These are phyloP conservation scores for Trichosporon faecale DNA, from an alignment of 1,284 basidiomycete genomes.

Conservation along the genomic window DNA sequence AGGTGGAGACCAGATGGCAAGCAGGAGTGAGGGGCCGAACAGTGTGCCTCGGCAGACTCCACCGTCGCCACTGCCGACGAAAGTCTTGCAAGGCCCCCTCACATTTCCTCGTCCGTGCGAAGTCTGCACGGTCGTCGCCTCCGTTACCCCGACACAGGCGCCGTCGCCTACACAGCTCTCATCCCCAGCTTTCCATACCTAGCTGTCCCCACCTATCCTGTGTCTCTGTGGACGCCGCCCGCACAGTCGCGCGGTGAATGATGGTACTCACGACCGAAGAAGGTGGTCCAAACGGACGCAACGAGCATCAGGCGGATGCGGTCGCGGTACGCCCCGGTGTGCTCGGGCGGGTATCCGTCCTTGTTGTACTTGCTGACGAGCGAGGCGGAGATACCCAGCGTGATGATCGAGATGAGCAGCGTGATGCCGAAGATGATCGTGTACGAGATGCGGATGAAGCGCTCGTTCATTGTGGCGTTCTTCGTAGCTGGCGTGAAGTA, in stretches of 20 bases:
- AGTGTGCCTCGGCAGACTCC: not conserved
- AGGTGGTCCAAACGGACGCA: slow-evolving; percentile 46
- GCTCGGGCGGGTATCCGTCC: slow-evolving; percentile 45
- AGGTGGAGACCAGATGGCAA: not conserved
- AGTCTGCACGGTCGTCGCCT: not conserved
- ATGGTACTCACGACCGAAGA: slow-evolving; percentile 45
- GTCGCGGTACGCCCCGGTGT: slow-evolving; percentile 44
- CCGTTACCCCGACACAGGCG: too few species aligned
- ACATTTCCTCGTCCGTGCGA: too few species aligned
- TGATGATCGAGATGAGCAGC: slow-evolving; percentile 42
- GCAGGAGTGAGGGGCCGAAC: not conserved
- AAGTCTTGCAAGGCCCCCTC: too few species aligned
- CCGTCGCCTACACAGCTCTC: not conserved
- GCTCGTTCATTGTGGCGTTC: slow-evolving; percentile 39
- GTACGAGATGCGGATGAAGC: slow-evolving; percentile 41
- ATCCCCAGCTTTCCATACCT: not conserved
- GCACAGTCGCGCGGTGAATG: too few species aligned
- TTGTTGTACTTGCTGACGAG: slow-evolving; percentile 43
- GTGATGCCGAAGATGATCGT: slow-evolving; percentile 41
- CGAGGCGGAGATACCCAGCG: slow-evolving; percentile 41
- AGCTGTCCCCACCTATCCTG: too few species aligned
- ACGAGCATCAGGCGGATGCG: slow-evolving; percentile 51
- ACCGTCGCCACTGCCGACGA: not conserved
- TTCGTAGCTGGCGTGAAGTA: not conserved
- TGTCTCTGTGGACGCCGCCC: too few species aligned